Conservation (phyloP, 2,329 filamentous ascomycete genomes). For the Aspergillus sp. region DNA sequence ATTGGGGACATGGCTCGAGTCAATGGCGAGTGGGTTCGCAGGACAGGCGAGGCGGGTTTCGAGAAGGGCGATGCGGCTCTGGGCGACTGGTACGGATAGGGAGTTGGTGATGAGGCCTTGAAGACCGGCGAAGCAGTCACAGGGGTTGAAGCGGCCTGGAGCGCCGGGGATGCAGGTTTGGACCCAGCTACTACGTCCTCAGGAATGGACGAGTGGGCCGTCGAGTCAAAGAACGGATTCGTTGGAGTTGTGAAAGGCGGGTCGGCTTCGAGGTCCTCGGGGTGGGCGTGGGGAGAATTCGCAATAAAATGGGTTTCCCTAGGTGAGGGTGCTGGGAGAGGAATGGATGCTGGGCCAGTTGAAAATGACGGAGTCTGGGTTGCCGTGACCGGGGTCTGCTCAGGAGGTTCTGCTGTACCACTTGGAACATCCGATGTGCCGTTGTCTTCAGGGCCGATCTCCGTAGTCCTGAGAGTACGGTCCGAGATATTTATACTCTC, state of each 20-base stretch:
- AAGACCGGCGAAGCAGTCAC: conserved; percentile 1
- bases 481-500: conserved; percentile 13
- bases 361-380: conserved; percentile 24
- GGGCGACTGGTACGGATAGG: conserved; percentile 1
- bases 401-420: conserved; percentile 11
- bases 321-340: conserved; percentile 30
- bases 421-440: conserved; percentile 6
- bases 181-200: conserved; percentile 13
- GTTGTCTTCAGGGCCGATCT: conserved; percentile 11
- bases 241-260: conserved; percentile 14
- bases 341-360: conserved; percentile 19
- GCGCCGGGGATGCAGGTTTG: conserved; percentile 17
- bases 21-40: neutral
- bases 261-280: conserved; percentile 10
- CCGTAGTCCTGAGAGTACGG: conserved; percentile 7
- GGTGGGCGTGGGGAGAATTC: conserved; percentile 21
- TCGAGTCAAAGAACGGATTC: conserved; percentile 10
- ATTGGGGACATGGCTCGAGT: neutral
- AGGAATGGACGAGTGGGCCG: conserved; percentile 5
- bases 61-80: neutral
- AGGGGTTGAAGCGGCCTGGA: conserved; percentile 2
- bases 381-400: conserved; percentile 21
- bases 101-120: conserved; percentile 14
- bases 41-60: conserved; percentile 5
- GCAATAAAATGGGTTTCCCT: conserved; percentile 30